Base-by-base conservation (phyloP, 805 yeast genomes). In the Kazachstania martiniae region DNA sequence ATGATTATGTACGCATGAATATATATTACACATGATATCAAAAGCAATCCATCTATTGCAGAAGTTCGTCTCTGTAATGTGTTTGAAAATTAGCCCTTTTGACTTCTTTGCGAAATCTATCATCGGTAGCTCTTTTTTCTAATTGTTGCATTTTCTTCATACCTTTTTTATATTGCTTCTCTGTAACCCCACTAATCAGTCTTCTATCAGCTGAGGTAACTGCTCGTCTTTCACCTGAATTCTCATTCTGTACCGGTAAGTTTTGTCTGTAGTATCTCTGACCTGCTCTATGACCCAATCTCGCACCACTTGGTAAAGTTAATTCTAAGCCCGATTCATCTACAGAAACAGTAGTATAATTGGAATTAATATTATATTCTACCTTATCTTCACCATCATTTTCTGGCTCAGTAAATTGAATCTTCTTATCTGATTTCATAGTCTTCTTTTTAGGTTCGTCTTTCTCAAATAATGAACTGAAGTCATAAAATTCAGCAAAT, bases 401-500 rank as follows among this genome's bases (percentile, higher is more conserved):
- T 13, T 34, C 58, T 12, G 35, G 51, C 10, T 47, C 48, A 9
- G 32, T 50, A 6, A 58, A 55, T 5, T 53, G 57, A 18, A 55
- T 58, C 12, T 36, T 45, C 32, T 59, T 54, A n/a, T 50, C 60
- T 1, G 38, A 48, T 27, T 33, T 34, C 10, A 33, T 21, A 10
- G 34, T 18, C 5, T 26, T 46, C 5, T 24, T 46, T 3, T 38
- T 50, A 4, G 41, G 38, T 14, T 47, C 44, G 4, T 47, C 30
- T 18, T 50, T 60, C 5, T 56, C 65, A 28, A 59, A 66, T 46
- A 86, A 65, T 1, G 83, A 67, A 3, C 77, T 63, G 59, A 84
- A 87, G 52, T 89, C 95, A 52, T 91, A 91, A 50, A 79, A 91
- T 25, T 74, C 78, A 0, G 86, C 70, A 27, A 89, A 66, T 48